These are phyloP conservation scores for Termitomyces bulborhizus DNA, from an alignment of 768 basidiomycete species.

Conservation along the genomic window DNA sequence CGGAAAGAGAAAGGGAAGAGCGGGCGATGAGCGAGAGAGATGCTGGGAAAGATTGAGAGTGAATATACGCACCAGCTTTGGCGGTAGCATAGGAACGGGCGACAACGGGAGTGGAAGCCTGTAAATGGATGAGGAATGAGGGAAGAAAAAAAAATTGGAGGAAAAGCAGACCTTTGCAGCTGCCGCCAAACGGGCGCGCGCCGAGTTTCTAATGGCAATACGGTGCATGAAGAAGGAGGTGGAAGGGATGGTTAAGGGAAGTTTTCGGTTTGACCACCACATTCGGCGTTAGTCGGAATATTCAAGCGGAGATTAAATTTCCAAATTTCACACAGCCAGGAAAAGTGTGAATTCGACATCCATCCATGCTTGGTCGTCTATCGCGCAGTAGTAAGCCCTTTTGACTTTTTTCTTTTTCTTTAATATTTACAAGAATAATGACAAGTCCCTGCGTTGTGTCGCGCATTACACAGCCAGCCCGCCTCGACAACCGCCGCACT, in stretches of 20 bases:
- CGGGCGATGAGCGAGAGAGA: slow-evolving; percentile 18
- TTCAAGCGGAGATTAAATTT: slow-evolving; percentile 34
- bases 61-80: slow-evolving; percentile 75
- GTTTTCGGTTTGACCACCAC: slow-evolving; percentile 32
- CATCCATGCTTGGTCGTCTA: too few species aligned
- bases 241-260: slow-evolving; percentile 38
- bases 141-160: slow-evolving; percentile 17
- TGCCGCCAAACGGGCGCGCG: slow-evolving; percentile 71
- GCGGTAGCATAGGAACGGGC: slow-evolving; percentile 94
- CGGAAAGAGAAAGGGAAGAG: slow-evolving; percentile 16
- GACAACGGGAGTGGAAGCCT: slow-evolving; percentile 45
- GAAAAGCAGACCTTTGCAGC: slow-evolving; percentile 48
- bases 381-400: slow-evolving; percentile 25
- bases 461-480: slow-evolving; percentile 21
- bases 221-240: slow-evolving; percentile 65
- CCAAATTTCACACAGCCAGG: slow-evolving; percentile 16
- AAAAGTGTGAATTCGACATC: too few species aligned
- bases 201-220: slow-evolving; percentile 80
- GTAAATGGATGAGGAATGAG: slow-evolving; percentile 17
- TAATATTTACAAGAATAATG: neutral
- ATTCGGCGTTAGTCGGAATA: slow-evolving; percentile 45
- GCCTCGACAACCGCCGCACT: slow-evolving; percentile 57
- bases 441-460: slow-evolving; percentile 12
- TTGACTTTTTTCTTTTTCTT: neutral
- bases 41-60: slow-evolving; percentile 1